Evolutionary conservation across 306 rosid species (phyloP), one percentile per base, ranked within the genome.

Genomic region (Acacia crassicarpa): DNA sequence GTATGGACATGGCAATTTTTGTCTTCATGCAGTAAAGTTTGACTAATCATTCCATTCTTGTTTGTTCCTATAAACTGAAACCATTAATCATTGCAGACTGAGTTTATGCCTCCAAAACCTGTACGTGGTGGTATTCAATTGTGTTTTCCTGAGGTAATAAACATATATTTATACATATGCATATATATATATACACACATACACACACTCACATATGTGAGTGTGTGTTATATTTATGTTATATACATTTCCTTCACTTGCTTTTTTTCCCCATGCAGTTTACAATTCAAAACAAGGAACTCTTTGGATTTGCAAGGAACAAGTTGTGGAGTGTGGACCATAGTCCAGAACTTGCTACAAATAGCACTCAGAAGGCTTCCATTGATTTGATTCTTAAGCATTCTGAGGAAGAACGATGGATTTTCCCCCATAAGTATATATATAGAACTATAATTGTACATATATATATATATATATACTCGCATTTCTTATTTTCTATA

Each of bases 91-190:
- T 48, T 79, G 88, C 92, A 93, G 98, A 87, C 93, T 66, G 83
- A 45, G 76, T 91, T 88, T 68, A 88, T 82, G 63, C 93, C 94
- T 87, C 92, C 97, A 16, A 93, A 82, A 81, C 63, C 98, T 38
- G 89, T 93, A 62, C 92, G 93, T 13, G 98, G 98, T 30, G 98
- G 98, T 62, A 93, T 93, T 84, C 93, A 91, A 5, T 81, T 91
- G 72, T 90, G 94, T 56, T 93, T 93, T 84, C 98, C 97, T 27
- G 94, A 93, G 83, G 97, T 93, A 88, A 38, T 38, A 38, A 38
- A 38, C 1, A 89, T 86, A 46, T 53, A 10, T 80, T 61, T 20
- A 53, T 6, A 6, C 0, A 17, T 53, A 32, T 32, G 4, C 35
- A 32, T 32, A 6, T 0, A 17, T 53, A 32, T 2, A 3, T 4